These are phyloP conservation scores for Trypanosomatidae sp. DNA, from an alignment of 208 protist species.

Conservation along the genomic window DNA sequence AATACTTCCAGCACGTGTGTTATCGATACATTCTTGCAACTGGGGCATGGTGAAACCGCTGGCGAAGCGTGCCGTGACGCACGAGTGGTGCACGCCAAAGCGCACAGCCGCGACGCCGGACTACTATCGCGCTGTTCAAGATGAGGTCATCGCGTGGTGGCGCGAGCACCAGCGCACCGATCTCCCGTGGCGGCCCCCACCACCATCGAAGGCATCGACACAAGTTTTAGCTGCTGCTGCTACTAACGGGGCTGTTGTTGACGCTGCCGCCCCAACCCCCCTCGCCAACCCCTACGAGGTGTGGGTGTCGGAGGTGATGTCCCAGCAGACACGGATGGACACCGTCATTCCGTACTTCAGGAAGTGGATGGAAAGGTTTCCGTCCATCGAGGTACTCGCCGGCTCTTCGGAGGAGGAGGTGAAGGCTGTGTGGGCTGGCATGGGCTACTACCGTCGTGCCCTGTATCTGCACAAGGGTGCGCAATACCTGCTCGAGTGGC, in stretches of 20 bases:
- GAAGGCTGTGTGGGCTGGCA: slow-evolving; percentile 83
- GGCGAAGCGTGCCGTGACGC: no score
- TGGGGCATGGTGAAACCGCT: no score
- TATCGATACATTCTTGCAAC: no score
- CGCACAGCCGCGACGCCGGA: slow-evolving; percentile 11
- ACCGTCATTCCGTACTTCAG: slow-evolving; percentile 92
- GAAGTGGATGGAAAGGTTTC: slow-evolving; percentile 89
- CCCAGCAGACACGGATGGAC: slow-evolving; percentile 94
- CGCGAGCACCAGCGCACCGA: slow-evolving; percentile 31
- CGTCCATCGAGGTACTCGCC: slow-evolving; percentile 76
- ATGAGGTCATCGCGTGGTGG: slow-evolving; percentile 39
- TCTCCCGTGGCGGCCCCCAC: slow-evolving; percentile 43
- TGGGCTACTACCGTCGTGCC: slow-evolving; percentile 95
- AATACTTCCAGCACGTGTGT: no score
- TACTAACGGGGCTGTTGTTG: no score
- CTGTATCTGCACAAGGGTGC: slow-evolving; percentile 84
- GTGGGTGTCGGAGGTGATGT: slow-evolving; percentile 96
- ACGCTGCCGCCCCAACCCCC: no score
- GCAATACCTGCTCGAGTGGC: no score
- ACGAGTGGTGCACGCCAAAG: slow-evolving; percentile 24
- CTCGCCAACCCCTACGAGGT: no score
- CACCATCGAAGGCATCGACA: no score
- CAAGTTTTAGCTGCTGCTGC: no score
- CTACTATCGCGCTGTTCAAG: slow-evolving; percentile 31
- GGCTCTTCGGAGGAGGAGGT: slow-evolving; percentile 85